These are phyloP conservation scores for Kluyveromyces lactis DNA, from an alignment of 805 yeast species.

Conservation along the genomic window DNA sequence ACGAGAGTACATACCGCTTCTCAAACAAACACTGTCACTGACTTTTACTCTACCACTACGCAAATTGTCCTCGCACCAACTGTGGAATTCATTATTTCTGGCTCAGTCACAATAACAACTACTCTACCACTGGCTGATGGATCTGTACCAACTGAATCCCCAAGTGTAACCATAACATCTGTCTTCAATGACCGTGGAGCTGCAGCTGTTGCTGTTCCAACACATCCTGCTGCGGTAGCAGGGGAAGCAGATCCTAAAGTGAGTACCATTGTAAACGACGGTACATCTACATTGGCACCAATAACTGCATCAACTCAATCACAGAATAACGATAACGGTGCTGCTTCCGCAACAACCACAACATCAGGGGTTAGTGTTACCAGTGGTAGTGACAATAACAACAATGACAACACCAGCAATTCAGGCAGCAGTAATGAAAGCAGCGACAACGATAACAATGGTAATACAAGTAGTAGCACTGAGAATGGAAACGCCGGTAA, in stretches of 20 bases:
- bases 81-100: slow-evolving; percentile 32
- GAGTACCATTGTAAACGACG: slow-evolving; percentile 3
- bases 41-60: slow-evolving; percentile 34
- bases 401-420: not conserved
- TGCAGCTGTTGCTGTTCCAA: slow-evolving; percentile 6
- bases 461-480: not conserved
- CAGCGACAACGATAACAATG: not conserved
- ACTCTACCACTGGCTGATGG: slow-evolving; percentile 28
- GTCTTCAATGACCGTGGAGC: not conserved
- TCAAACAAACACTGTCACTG: slow-evolving; percentile 38
- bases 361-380: not conserved
- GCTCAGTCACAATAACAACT: slow-evolving; percentile 32
- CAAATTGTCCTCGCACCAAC: slow-evolving; percentile 34
- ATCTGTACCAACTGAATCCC: slow-evolving; percentile 27
- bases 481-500: not conserved
- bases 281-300: too few species aligned
- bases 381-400: not conserved
- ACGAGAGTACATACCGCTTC: slow-evolving; percentile 51
- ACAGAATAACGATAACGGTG: too few species aligned
- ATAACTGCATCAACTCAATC: too few species aligned
- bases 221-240: slow-evolving; percentile 5
- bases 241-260: not conserved
- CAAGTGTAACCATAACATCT: slow-evolving; percentile 29
- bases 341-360: not conserved
- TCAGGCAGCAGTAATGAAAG: not conserved